Percentiles rank a stretch among this genome's conserved stretches.
phyloP scores from a whole-genome alignment of 2,329 filamentous ascomycete genomes.

The Aspergillus fumigatus region DNA sequence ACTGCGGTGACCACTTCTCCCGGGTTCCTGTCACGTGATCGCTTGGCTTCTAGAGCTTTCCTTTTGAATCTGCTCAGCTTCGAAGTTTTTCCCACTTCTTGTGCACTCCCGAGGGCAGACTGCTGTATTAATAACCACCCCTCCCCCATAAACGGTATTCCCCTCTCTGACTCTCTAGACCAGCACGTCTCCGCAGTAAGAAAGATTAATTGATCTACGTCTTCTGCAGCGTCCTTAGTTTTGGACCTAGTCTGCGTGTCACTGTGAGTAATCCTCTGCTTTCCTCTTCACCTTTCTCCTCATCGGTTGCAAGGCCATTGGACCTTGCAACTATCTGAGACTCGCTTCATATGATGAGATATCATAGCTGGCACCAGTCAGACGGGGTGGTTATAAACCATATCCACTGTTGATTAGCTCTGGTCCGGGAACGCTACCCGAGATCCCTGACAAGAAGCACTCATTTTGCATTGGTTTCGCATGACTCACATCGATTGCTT shows the following conservation, averaged over 20 bases:
- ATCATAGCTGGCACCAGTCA: conserved; percentile 63
- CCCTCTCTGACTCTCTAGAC: conserved; percentile 7
- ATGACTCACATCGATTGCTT: background rate
- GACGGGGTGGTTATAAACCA: conserved; percentile 58
- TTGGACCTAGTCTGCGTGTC: conserved; percentile 4
- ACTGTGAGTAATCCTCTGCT: conserved; percentile 17
- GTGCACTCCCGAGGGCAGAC: conserved; percentile 3
- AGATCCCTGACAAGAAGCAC: conserved; percentile 24
- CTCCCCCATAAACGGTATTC: conserved; percentile 10
- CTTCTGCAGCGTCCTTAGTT: conserved; percentile 12
- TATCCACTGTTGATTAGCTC: conserved; percentile 60
- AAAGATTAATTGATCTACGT: conserved; percentile 18
- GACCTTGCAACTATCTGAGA: background rate
- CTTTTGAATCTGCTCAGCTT: conserved; percentile 20
- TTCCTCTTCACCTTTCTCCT: background rate
- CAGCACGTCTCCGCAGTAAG: conserved; percentile 6
- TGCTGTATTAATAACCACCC: conserved; percentile 12
- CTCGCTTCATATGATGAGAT: conserved; percentile 50
- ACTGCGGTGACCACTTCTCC: conserved; percentile 3
- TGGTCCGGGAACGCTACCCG: conserved; percentile 44
- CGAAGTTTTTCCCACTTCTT: conserved; percentile 12
- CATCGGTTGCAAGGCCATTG: conserved; percentile 1
- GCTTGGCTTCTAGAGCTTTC: conserved; percentile 37
- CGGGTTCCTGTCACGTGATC: conserved; percentile 15
- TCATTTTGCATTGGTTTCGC: conserved; percentile 3